A percentile compares a stretch with the other conserved stretches of the same genome.
Conservation (phyloP, 768 basidiomycete genomes). For the Suillus sp. region DNA sequence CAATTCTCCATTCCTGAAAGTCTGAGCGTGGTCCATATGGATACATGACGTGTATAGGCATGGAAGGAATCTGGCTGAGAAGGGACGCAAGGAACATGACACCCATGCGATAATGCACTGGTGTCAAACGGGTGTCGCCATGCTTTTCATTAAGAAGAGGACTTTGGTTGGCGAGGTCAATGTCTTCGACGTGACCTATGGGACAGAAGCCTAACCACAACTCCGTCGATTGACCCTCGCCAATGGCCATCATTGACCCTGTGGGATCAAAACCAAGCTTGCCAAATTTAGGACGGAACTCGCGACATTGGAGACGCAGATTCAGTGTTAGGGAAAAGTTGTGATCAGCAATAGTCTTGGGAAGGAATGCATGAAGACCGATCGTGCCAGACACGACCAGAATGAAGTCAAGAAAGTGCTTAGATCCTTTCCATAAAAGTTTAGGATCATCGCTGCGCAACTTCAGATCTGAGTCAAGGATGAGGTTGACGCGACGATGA, state of each 20-base stretch:
- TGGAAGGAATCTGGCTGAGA: not conserved
- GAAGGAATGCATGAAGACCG: not conserved
- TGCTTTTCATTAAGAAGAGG: not conserved
- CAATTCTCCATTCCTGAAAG: not conserved
- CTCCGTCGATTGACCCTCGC: not conserved
- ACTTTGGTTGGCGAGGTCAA: not conserved
- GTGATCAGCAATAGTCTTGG: not conserved
- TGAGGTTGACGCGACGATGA: not conserved
- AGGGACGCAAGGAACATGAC: not conserved
- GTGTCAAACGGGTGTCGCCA: not conserved
- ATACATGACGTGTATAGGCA: not conserved
- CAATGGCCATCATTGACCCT: not conserved
- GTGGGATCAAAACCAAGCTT: conserved; percentile 5
- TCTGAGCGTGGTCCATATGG: not conserved
- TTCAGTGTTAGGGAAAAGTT: not conserved
- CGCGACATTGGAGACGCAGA: not conserved
- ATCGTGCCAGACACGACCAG: rapidly evolving
- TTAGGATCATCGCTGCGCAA: not conserved
- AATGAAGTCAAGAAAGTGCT: not conserved
- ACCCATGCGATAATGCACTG: not conserved
- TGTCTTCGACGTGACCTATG: not conserved
- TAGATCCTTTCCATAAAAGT: not conserved
- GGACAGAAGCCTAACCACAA: conserved; percentile 3
- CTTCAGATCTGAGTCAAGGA: not conserved
- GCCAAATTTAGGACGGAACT: not conserved